A percentile compares a stretch with the other conserved stretches of the same genome.
Evolutionary conservation across 1,284 basidiomycete species (phyloP).

Genomic region (Tetrapyrgos nigripes): DNA sequence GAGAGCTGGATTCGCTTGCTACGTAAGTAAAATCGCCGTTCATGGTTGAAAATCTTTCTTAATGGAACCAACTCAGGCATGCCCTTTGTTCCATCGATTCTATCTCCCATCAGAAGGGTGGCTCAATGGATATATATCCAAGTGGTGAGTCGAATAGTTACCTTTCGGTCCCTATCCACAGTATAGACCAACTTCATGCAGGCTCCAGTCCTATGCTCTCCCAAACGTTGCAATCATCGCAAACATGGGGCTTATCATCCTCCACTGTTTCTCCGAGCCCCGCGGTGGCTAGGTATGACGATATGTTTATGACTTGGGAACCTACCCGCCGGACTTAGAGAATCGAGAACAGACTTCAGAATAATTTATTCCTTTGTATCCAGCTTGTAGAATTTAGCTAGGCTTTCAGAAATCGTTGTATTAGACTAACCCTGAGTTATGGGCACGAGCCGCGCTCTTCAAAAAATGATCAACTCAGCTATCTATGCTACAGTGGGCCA

Average conservation of each 20-base stretch:
- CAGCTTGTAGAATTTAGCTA: not conserved
- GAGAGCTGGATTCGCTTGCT: conserved; percentile 51
- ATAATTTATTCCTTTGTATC: not conserved
- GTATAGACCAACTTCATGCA: not conserved
- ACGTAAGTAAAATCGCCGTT: conserved; percentile 34
- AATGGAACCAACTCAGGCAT: not conserved
- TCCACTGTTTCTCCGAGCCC: not conserved
- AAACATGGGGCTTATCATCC: not conserved
- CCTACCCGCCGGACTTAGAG: conserved; percentile 6
- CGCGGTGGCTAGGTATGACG: not conserved
- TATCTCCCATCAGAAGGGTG: not conserved
- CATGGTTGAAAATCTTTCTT: not conserved
- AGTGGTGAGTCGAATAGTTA: not conserved
- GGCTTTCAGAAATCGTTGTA: not conserved
- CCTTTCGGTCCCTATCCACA: not conserved
- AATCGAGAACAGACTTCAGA: not conserved
- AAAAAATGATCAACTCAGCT: no score
- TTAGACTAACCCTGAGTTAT: no score
- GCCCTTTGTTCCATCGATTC: conserved; percentile 4
- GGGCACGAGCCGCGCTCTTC: no score
- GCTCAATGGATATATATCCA: not conserved
- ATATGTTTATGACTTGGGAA: conserved; percentile 20
- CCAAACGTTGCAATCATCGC: not conserved
- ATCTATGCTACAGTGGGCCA: no score
- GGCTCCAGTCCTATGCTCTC: not conserved